Base-by-base conservation (phyloP, 2,329 filamentous ascomycete species). In the Cytospora piceicola region DNA sequence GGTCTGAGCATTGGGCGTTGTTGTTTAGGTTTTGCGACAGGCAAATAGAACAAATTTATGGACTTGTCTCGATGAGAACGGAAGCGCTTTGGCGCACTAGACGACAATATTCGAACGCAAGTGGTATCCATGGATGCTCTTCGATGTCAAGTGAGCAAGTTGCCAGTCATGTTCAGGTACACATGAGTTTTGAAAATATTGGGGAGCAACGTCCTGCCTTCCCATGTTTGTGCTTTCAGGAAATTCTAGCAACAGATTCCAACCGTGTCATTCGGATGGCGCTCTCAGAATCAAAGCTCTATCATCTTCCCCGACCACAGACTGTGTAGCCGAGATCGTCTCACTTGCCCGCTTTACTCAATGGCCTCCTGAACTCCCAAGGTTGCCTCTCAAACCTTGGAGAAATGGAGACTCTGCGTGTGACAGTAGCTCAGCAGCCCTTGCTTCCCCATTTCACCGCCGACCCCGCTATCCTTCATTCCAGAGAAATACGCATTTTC, bases 401-500 rank as follows among this genome's bases (percentile, higher is more conserved):
- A 65, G 62, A 73, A 74, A 55, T 76, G 73, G 66, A 76, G 65
- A 51, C 72, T 74, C 70, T 77, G 71, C 5, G 74, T 76, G 60
- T 76, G 72, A 39, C 67, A 69, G 63, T 77, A 77, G 30, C 72
- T 72, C 51, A 75, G 64, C 61, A 77, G 54, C 0, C 75, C 75
- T 63, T 74, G 73, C 70, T 72, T 73, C 36, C 75, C 75, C 73
- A 76, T 74, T 70, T 77, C 75, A 14, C 75, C 75, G 17, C 75
- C 76, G 46, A 73, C 70, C 4, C 75, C 76, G 62, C 74, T 75
- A 68, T 76, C 71, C 70, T 77, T 76, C 65, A 74, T 72, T 27
- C 75, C 75, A 0, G 68, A 69, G 51, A 77, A 76, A 66, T 65
- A 77, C 5, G 72, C 74, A 27, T 70, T 72, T 58, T 70, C 69